Percentiles rank a stretch among this genome's conserved stretches.
Evolutionary conservation across 148 eudicot species (phyloP).

Genomic region (Amaranthus hypochondriacus): DNA sequence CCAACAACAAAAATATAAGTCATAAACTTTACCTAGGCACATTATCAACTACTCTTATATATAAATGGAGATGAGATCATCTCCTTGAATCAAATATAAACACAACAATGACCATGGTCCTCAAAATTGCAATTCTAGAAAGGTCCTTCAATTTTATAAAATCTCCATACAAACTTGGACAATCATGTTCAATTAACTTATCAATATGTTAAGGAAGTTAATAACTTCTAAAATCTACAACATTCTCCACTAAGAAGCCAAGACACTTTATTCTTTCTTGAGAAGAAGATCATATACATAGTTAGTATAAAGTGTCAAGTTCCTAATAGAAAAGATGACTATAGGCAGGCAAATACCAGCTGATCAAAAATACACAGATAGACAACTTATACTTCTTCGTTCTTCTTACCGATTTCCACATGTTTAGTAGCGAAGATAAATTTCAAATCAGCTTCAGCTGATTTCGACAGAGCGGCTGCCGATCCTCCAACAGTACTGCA

Average conservation of each 20-base stretch:
- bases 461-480: constrained; percentile 62
- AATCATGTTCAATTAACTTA: background rate
- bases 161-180: background rate
- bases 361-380: no score
- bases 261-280: no score
- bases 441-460: constrained; percentile 78
- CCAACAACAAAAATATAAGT: no score
- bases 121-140: background rate
- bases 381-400: no score
- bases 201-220: background rate
- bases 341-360: no score
- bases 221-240: constrained; percentile 15
- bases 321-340: no score
- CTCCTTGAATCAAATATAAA: background rate
- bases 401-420: no score
- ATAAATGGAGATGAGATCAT: background rate
- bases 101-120: background rate
- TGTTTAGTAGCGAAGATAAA: constrained; percentile 56
- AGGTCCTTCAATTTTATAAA: background rate
- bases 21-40: background rate
- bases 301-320: no score
- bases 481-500: constrained; percentile 83
- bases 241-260: constrained; percentile 14
- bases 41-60: background rate
- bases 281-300: no score